Percentiles rank a stretch among this genome's conserved stretches.
phyloP scores from a whole-genome alignment of 2,329 filamentous ascomycete species.

The Fusarium continuum region DNA sequence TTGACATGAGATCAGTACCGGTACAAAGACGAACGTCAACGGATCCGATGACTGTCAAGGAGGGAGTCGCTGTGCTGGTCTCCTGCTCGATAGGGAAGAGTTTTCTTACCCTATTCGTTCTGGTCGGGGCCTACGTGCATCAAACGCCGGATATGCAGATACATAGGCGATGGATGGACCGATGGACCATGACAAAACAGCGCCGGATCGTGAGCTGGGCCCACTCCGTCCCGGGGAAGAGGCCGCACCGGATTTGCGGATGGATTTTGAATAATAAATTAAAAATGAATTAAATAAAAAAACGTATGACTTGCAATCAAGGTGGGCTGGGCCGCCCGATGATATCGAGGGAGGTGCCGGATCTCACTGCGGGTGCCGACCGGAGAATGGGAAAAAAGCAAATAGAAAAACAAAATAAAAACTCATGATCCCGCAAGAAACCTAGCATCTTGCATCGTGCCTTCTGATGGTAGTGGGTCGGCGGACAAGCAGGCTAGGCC shows the following conservation, averaged over 20 bases:
- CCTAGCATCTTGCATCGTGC: conserved; percentile 7
- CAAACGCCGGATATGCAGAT: conserved; percentile 3
- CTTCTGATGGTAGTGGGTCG: conserved; percentile 13
- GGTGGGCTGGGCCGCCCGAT: conserved; percentile 20
- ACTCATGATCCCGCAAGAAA: conserved; percentile 21
- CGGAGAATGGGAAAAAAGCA: conserved; percentile 4
- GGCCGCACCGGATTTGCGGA: conserved; percentile 12
- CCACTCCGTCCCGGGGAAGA: conserved; percentile 22
- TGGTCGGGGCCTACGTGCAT: neutral
- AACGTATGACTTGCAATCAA: conserved; percentile 41
- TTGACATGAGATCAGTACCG: conserved; percentile 24
- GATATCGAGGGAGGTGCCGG: conserved; percentile 11
- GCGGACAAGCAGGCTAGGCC: conserved; percentile 19
- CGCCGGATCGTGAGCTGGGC: conserved; percentile 19
- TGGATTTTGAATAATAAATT: no score
- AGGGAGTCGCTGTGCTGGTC: neutral
- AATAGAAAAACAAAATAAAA: conserved; percentile 12
- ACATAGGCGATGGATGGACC: neutral
- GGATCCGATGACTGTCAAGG: conserved; percentile 16
- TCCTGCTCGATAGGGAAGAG: neutral
- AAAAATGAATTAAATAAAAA: no score
- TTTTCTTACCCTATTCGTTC: conserved; percentile 1
- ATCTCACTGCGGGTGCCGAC: conserved; percentile 1
- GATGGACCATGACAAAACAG: conserved; percentile 2
- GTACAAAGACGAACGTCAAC: conserved; percentile 13